phyloP scores from a whole-genome alignment of 2,329 filamentous ascomycete species.

The Ambrosiella cleistominuta region DNA sequence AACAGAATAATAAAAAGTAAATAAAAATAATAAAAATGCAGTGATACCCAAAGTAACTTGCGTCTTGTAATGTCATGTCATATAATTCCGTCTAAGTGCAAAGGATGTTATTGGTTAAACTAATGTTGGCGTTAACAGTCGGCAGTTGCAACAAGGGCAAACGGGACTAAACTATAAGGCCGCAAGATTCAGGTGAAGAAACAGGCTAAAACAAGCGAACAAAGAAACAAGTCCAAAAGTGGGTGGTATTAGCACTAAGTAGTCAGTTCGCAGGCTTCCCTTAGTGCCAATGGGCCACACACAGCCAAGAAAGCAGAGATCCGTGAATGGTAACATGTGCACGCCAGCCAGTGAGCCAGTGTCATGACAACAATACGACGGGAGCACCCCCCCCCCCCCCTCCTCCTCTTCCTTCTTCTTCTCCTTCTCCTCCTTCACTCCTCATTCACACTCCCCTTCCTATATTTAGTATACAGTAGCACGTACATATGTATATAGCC shows the following conservation, averaged over 20 bases:
- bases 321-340: too few species aligned
- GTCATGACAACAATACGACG: too few species aligned
- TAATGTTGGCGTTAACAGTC: not conserved
- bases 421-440: not conserved
- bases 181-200: conserved; percentile 4
- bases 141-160: not conserved
- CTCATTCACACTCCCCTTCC: not conserved
- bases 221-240: conserved; percentile 1
- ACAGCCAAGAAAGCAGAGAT: not conserved
- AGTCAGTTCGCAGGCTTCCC: not conserved
- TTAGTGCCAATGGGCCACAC: not conserved
- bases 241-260: conserved; percentile 3
- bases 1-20: not conserved
- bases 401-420: not conserved
- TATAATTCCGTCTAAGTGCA: not conserved
- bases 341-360: too few species aligned
- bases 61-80: not conserved
- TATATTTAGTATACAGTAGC: too few species aligned
- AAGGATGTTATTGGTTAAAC: not conserved
- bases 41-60: not conserved
- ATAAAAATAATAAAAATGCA: not conserved
- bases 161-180: not conserved
- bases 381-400: not conserved
- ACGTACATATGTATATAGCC: not conserved
- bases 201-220: conserved; percentile 4